phyloP scores from a whole-genome alignment of 345 rosid species.

The Leavenworthia alabamica region DNA sequence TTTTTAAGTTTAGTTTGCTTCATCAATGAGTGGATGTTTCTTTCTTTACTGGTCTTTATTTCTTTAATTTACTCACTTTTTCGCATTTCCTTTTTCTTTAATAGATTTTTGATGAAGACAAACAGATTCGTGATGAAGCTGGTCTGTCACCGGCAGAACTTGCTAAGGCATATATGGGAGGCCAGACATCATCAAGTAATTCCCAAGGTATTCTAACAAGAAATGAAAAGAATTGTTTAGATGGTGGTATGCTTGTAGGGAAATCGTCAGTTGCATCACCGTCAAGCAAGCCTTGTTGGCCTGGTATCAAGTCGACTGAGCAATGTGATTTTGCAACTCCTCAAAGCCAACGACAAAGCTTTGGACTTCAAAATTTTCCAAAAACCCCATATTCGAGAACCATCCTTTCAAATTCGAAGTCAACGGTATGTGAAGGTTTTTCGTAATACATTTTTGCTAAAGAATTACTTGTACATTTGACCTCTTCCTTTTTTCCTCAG shows the following conservation, averaged over 20 bases:
- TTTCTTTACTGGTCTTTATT: not conserved
- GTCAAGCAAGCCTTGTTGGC: slow-evolving; percentile 64
- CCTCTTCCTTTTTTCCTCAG: slow-evolving; percentile 30
- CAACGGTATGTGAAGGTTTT: slow-evolving; percentile 47
- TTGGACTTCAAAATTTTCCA: slow-evolving; percentile 53
- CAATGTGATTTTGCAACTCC: slow-evolving; percentile 54
- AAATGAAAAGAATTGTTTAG: slow-evolving; percentile 37
- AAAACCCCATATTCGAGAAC: slow-evolving; percentile 81
- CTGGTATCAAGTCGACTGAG: slow-evolving; percentile 72
- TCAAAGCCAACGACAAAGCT: slow-evolving; percentile 53
- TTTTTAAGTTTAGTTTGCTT: not conserved
- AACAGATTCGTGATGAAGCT: slow-evolving; percentile 38
- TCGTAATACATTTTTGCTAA: not conserved
- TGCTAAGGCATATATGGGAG: slow-evolving; percentile 79
- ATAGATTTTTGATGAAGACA: slow-evolving; percentile 12
- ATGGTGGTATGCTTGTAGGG: slow-evolving; percentile 32
- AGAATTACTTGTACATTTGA: not conserved
- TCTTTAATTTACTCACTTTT: not conserved
- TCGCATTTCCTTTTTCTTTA: not conserved
- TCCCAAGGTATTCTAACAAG: slow-evolving; percentile 37
- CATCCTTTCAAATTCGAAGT: slow-evolving; percentile 55
- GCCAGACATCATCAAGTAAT: slow-evolving; percentile 42
- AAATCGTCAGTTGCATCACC: slow-evolving; percentile 46
- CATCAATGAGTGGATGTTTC: not conserved
- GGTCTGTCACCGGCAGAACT: slow-evolving; percentile 74